phyloP scores from a whole-genome alignment of 169 alveolate species.

The Cryptosporidium meleagridis region DNA sequence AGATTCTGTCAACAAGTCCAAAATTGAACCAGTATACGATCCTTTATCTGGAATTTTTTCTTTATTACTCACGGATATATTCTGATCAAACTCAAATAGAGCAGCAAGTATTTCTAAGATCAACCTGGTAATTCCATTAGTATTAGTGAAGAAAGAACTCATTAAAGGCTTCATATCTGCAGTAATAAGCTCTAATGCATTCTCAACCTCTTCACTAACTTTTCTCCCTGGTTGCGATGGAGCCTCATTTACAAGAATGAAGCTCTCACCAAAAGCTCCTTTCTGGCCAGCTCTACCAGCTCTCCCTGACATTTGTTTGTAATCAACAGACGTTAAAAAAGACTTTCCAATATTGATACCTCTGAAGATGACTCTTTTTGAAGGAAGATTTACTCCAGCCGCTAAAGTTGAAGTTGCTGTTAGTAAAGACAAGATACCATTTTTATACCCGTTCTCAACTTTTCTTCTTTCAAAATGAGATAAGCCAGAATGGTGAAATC shows the following conservation, averaged over 20 bases:
- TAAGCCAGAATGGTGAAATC: slow-evolving; percentile 85
- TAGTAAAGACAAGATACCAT: slow-evolving; percentile 78
- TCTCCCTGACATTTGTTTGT: slow-evolving; percentile 87
- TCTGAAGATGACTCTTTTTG: slow-evolving; percentile 84
- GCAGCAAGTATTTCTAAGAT: slow-evolving; percentile 48
- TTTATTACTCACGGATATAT: neutral
- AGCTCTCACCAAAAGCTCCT: slow-evolving; percentile 77
- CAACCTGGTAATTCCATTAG: slow-evolving; percentile 31
- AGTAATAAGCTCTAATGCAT: slow-evolving; percentile 19
- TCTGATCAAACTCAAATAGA: slow-evolving; percentile 4
- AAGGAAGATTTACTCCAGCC: slow-evolving; percentile 89
- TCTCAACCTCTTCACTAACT: slow-evolving; percentile 12
- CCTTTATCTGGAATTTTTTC: neutral
- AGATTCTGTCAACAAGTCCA: slow-evolving; percentile 27
- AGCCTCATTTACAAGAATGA: slow-evolving; percentile 35
- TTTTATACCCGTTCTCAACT: slow-evolving; percentile 81
- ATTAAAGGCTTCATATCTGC: slow-evolving; percentile 43
- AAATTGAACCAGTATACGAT: neutral
- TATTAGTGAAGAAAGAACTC: slow-evolving; percentile 45
- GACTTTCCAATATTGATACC: slow-evolving; percentile 80
- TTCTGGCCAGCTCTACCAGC: slow-evolving; percentile 83
- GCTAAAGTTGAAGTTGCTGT: slow-evolving; percentile 88
- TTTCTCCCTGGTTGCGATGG: neutral
- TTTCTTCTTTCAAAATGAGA: slow-evolving; percentile 78
- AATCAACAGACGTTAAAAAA: slow-evolving; percentile 78